Conservation (phyloP, 345 rosid species). For the Dimocarpus longan region DNA sequence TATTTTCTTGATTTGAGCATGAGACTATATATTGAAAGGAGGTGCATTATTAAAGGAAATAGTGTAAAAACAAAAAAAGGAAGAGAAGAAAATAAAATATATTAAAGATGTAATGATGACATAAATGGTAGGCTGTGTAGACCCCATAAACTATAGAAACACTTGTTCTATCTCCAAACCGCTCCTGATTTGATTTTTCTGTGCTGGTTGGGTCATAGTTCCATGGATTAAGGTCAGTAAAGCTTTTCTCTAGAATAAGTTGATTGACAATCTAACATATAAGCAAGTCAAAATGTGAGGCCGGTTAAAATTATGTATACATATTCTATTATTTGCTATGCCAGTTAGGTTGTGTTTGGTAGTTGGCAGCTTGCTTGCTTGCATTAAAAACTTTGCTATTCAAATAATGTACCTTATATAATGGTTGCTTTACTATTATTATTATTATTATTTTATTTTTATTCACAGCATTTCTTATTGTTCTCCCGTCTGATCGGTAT, state of each 20-base stretch:
- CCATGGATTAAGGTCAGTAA: conserved; percentile 9
- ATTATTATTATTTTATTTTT: neutral
- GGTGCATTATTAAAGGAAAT: neutral
- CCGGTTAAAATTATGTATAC: neutral
- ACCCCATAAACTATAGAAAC: conserved; percentile 33
- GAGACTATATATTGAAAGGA: neutral
- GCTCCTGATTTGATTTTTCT: conserved; percentile 15
- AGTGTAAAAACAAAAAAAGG: no score
- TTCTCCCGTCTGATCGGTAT: neutral
- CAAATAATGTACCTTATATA: neutral
- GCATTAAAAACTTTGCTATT: neutral
- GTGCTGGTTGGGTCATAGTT: neutral
- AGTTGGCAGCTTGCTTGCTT: conserved; percentile 11
- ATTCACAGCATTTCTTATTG: neutral
- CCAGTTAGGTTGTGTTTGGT: conserved; percentile 5
- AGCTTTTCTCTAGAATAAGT: neutral
- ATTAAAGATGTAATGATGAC: conserved; percentile 19
- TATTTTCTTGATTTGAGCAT: conserved; percentile 18
- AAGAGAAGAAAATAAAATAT: neutral
- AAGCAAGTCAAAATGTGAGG: conserved; percentile 15
- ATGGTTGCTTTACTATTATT: neutral
- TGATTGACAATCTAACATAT: conserved; percentile 12
- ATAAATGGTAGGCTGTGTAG: conserved; percentile 49
- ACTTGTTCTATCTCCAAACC: conserved; percentile 28
- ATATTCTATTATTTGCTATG: neutral